Evolutionary conservation across 75 land plant genomes (phyloP).

Genomic region (Ceratopteris richardii): DNA sequence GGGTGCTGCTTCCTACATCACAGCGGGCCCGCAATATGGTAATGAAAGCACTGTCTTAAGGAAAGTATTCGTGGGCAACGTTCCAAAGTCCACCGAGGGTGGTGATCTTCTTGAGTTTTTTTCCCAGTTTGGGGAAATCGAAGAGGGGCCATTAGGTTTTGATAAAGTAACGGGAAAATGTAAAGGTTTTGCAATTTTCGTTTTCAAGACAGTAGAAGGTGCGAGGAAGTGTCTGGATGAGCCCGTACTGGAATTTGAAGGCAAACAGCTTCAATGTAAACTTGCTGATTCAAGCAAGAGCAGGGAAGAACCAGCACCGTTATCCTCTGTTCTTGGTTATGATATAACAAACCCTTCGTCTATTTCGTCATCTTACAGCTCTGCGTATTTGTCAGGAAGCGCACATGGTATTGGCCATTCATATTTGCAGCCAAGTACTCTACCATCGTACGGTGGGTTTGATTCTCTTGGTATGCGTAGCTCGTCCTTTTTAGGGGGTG

Average conservation of each 20-base stretch:
- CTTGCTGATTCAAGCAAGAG: background rate
- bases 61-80: constrained; percentile 22
- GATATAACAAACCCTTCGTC: background rate
- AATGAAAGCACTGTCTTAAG: background rate
- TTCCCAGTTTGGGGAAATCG: constrained; percentile 25
- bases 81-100: constrained; percentile 10
- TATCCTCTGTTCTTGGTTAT: background rate
- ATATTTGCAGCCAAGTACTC: background rate
- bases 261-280: constrained; percentile 18
- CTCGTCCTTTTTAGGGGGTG: background rate
- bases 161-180: constrained; percentile 15
- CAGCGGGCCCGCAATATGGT: background rate
- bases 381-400: background rate
- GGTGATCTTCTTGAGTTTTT: constrained; percentile 20
- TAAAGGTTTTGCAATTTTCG: constrained; percentile 19
- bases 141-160: constrained; percentile 23
- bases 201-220: constrained; percentile 16
- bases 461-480: background rate
- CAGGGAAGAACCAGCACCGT: background rate
- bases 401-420: background rate
- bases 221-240: constrained; percentile 23
- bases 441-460: background rate
- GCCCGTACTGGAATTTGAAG: constrained; percentile 22
- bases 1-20: background rate
- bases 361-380: background rate